A percentile compares a stretch with the other conserved stretches of the same genome.
Conservation (phyloP, 257 asterid species). For the Oldenlandia corymbosa region DNA sequence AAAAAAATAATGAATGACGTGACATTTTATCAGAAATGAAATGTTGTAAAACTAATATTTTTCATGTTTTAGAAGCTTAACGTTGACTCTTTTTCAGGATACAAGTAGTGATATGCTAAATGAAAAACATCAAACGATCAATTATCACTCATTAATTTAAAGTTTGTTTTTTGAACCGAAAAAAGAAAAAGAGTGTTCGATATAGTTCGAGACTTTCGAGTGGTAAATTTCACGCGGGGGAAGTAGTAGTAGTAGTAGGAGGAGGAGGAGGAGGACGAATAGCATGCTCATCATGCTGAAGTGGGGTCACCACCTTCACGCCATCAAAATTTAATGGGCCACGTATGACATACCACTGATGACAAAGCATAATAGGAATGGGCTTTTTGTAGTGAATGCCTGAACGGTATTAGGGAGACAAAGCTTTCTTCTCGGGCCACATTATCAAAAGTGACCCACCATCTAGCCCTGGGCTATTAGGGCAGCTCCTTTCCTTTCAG, state of each 20-base stretch:
- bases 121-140: too few relatives aligned
- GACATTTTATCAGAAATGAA: too few relatives aligned
- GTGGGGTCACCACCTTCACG: constrained; percentile 32
- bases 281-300: constrained; percentile 5
- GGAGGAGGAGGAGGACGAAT: background rate
- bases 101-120: too few relatives aligned
- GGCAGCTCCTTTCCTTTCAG: background rate
- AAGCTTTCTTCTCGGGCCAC: constrained; percentile 18
- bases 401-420: constrained; percentile 33
- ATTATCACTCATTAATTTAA: too few relatives aligned
- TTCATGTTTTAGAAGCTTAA: too few relatives aligned
- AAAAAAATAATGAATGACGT: too few relatives aligned
- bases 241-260: too few relatives aligned
- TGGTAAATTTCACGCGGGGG: constrained; percentile 6
- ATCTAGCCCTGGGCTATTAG: constrained; percentile 7
- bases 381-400: constrained; percentile 12
- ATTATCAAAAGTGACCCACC: constrained; percentile 17
- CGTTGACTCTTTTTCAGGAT: too few relatives aligned
- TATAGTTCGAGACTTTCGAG: background rate
- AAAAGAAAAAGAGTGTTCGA: too few relatives aligned
- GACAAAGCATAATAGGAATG: constrained; percentile 7
- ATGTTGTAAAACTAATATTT: too few relatives aligned
- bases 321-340: constrained; percentile 21
- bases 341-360: constrained; percentile 21
- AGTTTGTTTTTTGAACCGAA: too few relatives aligned